These are phyloP conservation scores for Zanthoxylum bungeanum DNA, from an alignment of 345 rosid genomes.

Conservation along the genomic window DNA sequence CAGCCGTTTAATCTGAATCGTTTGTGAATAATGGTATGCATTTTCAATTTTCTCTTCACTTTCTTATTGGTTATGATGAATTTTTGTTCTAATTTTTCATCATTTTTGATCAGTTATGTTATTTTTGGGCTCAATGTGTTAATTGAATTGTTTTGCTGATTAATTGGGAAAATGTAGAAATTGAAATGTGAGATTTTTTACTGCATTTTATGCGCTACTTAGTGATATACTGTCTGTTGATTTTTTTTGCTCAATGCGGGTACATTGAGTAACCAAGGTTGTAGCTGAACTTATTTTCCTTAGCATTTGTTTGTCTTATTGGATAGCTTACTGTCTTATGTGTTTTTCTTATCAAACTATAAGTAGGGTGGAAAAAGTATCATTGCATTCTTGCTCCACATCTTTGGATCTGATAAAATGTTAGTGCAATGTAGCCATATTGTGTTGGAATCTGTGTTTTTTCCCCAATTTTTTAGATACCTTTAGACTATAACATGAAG, in stretches of 20 bases:
- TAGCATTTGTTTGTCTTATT: neutral
- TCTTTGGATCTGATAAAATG: neutral
- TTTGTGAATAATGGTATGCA: slow-evolving; percentile 30
- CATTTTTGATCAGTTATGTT: neutral
- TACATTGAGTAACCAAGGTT: no score
- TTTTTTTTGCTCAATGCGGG: no score
- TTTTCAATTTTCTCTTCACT: no score
- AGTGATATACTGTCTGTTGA: neutral
- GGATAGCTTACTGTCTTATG: neutral
- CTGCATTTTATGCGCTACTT: neutral
- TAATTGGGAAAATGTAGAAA: neutral
- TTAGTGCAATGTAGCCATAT: neutral
- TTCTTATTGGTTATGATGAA: neutral
- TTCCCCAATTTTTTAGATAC: neutral
- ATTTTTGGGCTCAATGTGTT: neutral
- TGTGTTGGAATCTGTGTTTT: neutral
- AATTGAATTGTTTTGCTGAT: neutral
- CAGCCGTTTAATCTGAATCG: slow-evolving; percentile 29
- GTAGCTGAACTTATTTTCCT: neutral
- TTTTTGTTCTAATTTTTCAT: neutral
- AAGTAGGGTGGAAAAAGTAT: neutral
- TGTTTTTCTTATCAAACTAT: neutral
- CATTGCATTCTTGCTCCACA: neutral
- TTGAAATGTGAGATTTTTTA: neutral
- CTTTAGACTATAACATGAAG: neutral